Evolutionary conservation across 108 stramenopile species (phyloP).

Genomic region (Schizochytrium sp.): DNA sequence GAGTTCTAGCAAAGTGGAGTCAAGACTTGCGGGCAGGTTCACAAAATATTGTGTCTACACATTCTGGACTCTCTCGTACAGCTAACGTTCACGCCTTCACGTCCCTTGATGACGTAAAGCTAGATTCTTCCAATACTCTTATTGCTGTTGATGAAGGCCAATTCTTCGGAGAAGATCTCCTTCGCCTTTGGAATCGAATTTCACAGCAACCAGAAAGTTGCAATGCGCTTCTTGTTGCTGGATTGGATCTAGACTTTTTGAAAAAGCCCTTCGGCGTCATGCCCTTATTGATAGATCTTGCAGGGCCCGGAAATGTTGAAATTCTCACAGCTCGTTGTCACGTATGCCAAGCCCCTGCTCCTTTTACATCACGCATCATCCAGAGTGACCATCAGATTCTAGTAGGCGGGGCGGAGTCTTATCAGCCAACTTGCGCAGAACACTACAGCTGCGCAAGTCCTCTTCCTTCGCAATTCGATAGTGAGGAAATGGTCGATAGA

Average conservation of each 20-base stretch:
- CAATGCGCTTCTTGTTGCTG: background rate
- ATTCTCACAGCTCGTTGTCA: background rate
- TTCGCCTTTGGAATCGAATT: constrained; percentile 29
- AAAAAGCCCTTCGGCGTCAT: background rate
- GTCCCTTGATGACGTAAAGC: background rate
- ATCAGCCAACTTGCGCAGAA: constrained; percentile 30
- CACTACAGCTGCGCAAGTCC: background rate
- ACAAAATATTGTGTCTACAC: background rate
- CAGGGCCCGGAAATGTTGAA: background rate
- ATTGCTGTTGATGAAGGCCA: constrained; percentile 51
- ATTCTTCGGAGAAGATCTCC: constrained; percentile 11
- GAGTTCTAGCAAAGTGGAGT: constrained; percentile 42
- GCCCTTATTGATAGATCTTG: background rate
- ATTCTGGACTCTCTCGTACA: background rate
- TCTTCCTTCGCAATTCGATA: background rate
- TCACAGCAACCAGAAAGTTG: background rate
- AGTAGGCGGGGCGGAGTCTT: constrained; percentile 43
- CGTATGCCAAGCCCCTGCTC: background rate
- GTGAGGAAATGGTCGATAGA: background rate
- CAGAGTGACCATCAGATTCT: background rate
- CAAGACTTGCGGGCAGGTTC: constrained; percentile 30
- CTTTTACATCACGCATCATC: constrained; percentile 6
- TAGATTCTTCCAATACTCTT: background rate
- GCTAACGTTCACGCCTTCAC: constrained; percentile 17
- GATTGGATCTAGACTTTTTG: constrained; percentile 43